A percentile compares a stretch with the other conserved stretches of the same genome.
Conservation (phyloP, 2,329 filamentous ascomycete species). For the Diaporthe vaccinii region DNA sequence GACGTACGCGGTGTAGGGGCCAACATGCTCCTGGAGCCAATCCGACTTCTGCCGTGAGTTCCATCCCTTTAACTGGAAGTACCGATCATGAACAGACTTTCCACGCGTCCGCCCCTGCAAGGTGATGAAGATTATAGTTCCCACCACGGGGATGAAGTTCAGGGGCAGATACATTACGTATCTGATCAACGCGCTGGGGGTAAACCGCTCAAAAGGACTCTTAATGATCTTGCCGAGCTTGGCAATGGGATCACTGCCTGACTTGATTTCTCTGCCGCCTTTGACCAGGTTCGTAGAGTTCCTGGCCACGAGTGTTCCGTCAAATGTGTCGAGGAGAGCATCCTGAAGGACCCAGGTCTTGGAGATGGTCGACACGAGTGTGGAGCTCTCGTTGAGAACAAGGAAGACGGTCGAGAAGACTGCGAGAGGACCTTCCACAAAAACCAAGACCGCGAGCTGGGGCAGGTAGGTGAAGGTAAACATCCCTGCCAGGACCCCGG, state of each 20-base stretch:
- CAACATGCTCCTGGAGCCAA: constrained; percentile 79
- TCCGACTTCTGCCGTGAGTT: constrained; percentile 72
- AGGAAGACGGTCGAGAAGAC: constrained; percentile 80
- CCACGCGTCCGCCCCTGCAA: constrained; percentile 74
- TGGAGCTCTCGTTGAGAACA: constrained; percentile 73
- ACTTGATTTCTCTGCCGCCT: constrained; percentile 80
- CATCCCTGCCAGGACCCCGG: constrained; percentile 82
- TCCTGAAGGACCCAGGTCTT: constrained; percentile 85
- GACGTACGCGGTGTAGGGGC: constrained; percentile 84
- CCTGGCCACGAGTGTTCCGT: constrained; percentile 73
- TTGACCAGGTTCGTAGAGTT: constrained; percentile 74
- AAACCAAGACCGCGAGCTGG: constrained; percentile 84
- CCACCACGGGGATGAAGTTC: constrained; percentile 92
- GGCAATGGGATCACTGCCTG: constrained; percentile 68
- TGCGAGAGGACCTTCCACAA: constrained; percentile 87
- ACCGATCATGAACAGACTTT: constrained; percentile 68
- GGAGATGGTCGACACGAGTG: constrained; percentile 68
- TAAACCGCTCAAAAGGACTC: constrained; percentile 69
- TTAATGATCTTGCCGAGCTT: constrained; percentile 71
- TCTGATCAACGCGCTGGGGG: constrained; percentile 75
- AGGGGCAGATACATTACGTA: constrained; percentile 90
- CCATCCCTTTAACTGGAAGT: constrained; percentile 95
- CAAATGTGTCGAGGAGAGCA: constrained; percentile 89
- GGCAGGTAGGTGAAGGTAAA: constrained; percentile 90
- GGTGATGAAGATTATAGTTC: constrained; percentile 83